Conservation (phyloP, 2,329 filamentous ascomycete species). For the Botryosphaeria dothidea region DNA sequence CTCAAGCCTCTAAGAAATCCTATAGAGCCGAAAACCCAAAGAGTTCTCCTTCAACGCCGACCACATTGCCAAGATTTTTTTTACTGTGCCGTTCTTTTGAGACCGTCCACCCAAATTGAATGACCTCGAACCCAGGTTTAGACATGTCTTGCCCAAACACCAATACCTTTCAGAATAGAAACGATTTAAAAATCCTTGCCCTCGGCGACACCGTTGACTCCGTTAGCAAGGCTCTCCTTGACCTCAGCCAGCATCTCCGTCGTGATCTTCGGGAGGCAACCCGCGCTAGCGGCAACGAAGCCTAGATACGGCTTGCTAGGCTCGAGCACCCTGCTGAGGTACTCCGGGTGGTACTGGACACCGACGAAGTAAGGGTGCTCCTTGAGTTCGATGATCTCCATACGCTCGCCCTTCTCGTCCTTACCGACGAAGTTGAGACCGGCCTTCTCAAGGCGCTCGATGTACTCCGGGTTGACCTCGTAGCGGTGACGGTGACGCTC, state of each 20-base stretch:
- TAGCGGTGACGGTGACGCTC: slow-evolving; percentile 89
- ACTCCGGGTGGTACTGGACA: slow-evolving; percentile 89
- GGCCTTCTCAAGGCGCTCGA: slow-evolving; percentile 65
- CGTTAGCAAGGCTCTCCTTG: slow-evolving; percentile 1
- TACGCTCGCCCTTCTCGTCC: slow-evolving; percentile 74
- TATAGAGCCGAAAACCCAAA: neutral
- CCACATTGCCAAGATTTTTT: neutral
- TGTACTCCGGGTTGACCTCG: slow-evolving; percentile 81
- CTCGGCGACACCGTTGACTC: slow-evolving; percentile 1
- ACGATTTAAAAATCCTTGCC: slow-evolving; percentile 12
- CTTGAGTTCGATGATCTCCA: slow-evolving; percentile 81
- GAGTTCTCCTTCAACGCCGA: neutral
- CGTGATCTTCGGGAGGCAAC: slow-evolving; percentile 31
- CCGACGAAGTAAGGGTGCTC: slow-evolving; percentile 84
- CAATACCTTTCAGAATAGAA: neutral
- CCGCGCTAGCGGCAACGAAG: slow-evolving; percentile 77
- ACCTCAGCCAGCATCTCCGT: neutral
- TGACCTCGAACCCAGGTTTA: neutral
- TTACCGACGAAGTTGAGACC: slow-evolving; percentile 78
- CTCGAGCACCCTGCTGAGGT: slow-evolving; percentile 71
- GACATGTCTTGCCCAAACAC: neutral
- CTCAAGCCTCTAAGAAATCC: neutral
- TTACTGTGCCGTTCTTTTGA: neutral
- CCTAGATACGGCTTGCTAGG: slow-evolving; percentile 79
- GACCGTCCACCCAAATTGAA: neutral